These are phyloP conservation scores for Tulasnella calospora DNA, from an alignment of 768 basidiomycete species.

Conservation along the genomic window DNA sequence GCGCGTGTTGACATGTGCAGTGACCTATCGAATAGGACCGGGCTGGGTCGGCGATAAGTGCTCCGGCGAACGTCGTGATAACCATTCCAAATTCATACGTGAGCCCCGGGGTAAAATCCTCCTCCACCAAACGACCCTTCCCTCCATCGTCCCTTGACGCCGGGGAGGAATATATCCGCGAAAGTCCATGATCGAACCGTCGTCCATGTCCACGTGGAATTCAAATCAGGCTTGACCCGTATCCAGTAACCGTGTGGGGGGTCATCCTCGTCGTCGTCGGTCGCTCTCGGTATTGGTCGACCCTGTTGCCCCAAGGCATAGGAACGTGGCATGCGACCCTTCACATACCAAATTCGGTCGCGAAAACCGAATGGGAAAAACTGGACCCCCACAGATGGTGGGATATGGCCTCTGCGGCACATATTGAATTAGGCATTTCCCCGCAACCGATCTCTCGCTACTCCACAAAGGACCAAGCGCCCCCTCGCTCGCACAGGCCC, in stretches of 20 bases:
- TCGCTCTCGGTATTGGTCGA: neutral
- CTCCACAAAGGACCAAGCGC: neutral
- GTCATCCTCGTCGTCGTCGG: neutral
- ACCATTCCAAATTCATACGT: neutral
- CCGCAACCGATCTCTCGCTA: neutral
- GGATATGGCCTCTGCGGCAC: neutral
- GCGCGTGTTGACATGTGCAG: neutral
- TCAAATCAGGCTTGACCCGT: neutral
- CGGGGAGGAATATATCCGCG: neutral
- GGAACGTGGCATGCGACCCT: neutral
- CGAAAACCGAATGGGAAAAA: neutral
- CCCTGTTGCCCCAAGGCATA: neutral
- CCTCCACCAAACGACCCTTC: neutral
- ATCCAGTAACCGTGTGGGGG: constrained; percentile 4
- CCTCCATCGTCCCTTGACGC: neutral
- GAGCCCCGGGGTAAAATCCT: neutral
- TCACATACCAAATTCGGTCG: neutral
- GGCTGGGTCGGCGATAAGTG: neutral
- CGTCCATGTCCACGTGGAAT: neutral
- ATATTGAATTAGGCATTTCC: neutral
- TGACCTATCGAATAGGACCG: neutral
- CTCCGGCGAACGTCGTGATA: neutral
- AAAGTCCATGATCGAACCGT: neutral
- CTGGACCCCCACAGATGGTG: neutral
- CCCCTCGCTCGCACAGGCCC: neutral